These are phyloP conservation scores for Penicilliopsis zonata DNA, from an alignment of 495 filamentous ascomycete species.

Conservation along the genomic window DNA sequence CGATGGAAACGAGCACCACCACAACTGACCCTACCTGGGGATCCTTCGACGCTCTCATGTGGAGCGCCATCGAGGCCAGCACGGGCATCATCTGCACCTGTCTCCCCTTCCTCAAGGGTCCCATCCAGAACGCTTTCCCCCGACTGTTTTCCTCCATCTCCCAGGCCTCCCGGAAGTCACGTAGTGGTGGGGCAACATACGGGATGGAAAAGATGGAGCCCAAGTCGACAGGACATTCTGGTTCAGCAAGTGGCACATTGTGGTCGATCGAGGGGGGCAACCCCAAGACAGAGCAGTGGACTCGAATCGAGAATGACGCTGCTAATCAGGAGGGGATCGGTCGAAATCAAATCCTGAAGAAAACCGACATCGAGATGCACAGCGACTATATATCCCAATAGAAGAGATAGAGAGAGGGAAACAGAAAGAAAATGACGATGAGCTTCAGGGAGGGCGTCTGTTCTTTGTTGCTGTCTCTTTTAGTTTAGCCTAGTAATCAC, in stretches of 20 bases:
- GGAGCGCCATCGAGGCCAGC: constrained; percentile 14
- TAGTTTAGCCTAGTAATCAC: too few relatives aligned
- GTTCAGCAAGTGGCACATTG: not conserved
- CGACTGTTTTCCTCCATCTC: constrained; percentile 9
- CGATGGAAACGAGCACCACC: constrained; percentile 12
- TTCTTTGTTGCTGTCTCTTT: too few relatives aligned
- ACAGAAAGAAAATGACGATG: too few relatives aligned
- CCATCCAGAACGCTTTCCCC: constrained; percentile 16
- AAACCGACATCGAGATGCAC: constrained; percentile 7
- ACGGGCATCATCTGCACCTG: constrained; percentile 14
- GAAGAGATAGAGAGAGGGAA: too few relatives aligned
- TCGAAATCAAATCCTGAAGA: constrained; percentile 8
- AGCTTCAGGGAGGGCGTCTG: too few relatives aligned
- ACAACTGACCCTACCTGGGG: constrained; percentile 11
- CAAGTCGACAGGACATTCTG: constrained; percentile 3
- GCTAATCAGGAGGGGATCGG: constrained; percentile 5
- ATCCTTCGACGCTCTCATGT: constrained; percentile 10
- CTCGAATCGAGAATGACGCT: constrained; percentile 3
- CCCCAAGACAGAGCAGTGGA: not conserved
- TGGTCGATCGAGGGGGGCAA: not conserved
- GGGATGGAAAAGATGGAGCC: constrained; percentile 3
- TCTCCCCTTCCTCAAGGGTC: constrained; percentile 20
- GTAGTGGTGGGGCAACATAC: constrained; percentile 5
- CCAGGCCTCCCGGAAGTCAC: constrained; percentile 3
- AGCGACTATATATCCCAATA: constrained; percentile 5